Evolutionary conservation across 306 rosid species (phyloP).

Genomic region (Cucurbita pepo): DNA sequence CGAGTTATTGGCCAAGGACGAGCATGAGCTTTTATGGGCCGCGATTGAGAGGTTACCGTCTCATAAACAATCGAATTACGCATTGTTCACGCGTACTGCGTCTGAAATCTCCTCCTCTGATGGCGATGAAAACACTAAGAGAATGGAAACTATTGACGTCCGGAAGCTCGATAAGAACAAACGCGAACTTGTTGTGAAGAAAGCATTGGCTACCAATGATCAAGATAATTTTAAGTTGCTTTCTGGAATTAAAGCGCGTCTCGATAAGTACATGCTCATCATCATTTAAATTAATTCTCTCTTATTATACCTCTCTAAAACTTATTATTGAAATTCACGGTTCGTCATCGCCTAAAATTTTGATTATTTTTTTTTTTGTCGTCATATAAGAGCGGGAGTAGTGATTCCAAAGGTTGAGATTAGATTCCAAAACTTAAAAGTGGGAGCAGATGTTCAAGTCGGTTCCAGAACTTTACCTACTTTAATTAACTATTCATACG

Average conservation of each 20-base stretch:
- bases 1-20: slow-evolving; percentile 30
- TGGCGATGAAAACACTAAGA: no score
- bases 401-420: slow-evolving; percentile 50
- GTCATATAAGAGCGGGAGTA: slow-evolving; percentile 29
- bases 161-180: slow-evolving; percentile 30
- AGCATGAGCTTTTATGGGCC: slow-evolving; percentile 55
- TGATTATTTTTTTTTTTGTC: neutral
- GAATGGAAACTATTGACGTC: slow-evolving; percentile 23
- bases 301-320: no score
- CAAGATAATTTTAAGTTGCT: slow-evolving; percentile 56
- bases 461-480: slow-evolving; percentile 75
- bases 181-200: slow-evolving; percentile 45
- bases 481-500: slow-evolving; percentile 24
- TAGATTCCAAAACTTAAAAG: slow-evolving; percentile 33
- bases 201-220: slow-evolving; percentile 49
- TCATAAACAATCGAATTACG: slow-evolving; percentile 29
- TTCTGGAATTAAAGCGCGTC: slow-evolving; percentile 45
- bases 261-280: slow-evolving; percentile 17
- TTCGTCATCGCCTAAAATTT: no score
- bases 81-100: slow-evolving; percentile 19
- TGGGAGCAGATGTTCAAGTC: slow-evolving; percentile 40
- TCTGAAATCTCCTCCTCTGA: neutral
- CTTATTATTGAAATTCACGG: no score
- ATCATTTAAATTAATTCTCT: no score
- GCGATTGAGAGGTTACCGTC: slow-evolving; percentile 49